Percentiles rank a stretch among this genome's conserved stretches.
Conservation (phyloP, 257 asterid genomes). For the Lycium ferocissimum region DNA sequence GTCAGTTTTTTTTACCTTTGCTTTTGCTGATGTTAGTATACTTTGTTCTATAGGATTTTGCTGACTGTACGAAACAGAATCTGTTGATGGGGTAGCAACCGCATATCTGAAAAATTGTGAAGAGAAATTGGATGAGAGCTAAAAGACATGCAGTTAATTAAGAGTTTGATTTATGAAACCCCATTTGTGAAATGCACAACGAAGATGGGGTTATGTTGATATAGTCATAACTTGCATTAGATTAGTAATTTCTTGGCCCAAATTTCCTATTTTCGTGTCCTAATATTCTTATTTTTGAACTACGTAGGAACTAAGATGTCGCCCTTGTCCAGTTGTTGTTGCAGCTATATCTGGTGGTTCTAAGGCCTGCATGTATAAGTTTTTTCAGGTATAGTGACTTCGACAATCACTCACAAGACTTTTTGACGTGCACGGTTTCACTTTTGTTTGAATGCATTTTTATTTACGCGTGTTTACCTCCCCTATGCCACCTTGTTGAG, state of each 20-base stretch:
- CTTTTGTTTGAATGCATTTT: slow-evolving; percentile 23
- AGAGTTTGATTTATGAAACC: neutral
- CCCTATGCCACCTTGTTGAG: slow-evolving; percentile 13
- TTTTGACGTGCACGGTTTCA: neutral
- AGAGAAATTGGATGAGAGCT: neutral
- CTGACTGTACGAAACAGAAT: neutral
- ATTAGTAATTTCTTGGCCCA: slow-evolving; percentile 22
- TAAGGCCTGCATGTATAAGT: slow-evolving; percentile 91
- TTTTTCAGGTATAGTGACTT: slow-evolving; percentile 68
- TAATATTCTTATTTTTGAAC: slow-evolving; percentile 29
- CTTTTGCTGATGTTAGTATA: neutral
- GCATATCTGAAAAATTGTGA: neutral
- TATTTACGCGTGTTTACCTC: neutral
- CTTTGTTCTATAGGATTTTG: slow-evolving; percentile 8
- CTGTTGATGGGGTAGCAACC: neutral
- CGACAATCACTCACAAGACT: slow-evolving; percentile 21
- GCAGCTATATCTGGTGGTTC: slow-evolving; percentile 86
- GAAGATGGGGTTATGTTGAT: neutral
- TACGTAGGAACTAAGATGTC: slow-evolving; percentile 69
- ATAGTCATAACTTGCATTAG: slow-evolving; percentile 15
- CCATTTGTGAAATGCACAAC: neutral
- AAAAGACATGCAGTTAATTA: neutral
- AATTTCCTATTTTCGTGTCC: slow-evolving; percentile 2
- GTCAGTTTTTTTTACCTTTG: slow-evolving; percentile 46
- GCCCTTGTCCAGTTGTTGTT: slow-evolving; percentile 76